phyloP scores from a whole-genome alignment of 495 filamentous ascomycete genomes.

The Xylaria palmicola region DNA sequence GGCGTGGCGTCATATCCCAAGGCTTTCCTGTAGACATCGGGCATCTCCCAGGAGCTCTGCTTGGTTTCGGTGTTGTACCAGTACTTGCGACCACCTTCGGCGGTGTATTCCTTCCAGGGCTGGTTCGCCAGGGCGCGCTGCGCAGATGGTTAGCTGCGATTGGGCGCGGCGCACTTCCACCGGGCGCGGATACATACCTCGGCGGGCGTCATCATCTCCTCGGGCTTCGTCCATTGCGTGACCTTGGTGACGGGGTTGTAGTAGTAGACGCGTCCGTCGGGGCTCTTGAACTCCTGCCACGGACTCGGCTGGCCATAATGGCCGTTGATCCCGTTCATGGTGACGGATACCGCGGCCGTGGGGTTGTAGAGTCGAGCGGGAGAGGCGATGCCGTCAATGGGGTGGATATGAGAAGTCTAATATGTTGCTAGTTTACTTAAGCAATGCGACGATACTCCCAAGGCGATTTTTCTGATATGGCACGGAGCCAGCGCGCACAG shows the following conservation, averaged over 20 bases:
- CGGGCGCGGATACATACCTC: slow-evolving; percentile 60
- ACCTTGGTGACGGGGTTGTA: slow-evolving; percentile 83
- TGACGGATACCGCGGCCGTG: slow-evolving; percentile 13
- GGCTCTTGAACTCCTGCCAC: slow-evolving; percentile 83
- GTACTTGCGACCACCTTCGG: slow-evolving; percentile 83
- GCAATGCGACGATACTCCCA: too few relatives aligned
- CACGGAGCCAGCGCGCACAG: too few relatives aligned
- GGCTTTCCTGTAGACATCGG: slow-evolving; percentile 75
- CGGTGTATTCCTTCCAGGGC: slow-evolving; percentile 91
- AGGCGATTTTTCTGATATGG: too few relatives aligned
- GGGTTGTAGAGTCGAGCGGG: not conserved
- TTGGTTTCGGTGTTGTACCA: slow-evolving; percentile 92
- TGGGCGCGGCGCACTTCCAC: not conserved
- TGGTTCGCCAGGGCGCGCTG: slow-evolving; percentile 79
- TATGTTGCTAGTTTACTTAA: too few relatives aligned
- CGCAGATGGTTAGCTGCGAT: slow-evolving; percentile 5
- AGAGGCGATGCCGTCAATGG: not conserved
- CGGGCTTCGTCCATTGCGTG: slow-evolving; percentile 92
- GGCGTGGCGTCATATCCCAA: slow-evolving; percentile 50
- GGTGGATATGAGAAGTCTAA: not conserved
- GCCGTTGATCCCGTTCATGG: slow-evolving; percentile 63
- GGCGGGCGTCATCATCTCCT: slow-evolving; percentile 80
- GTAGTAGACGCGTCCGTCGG: slow-evolving; percentile 89
- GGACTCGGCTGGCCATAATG: slow-evolving; percentile 52
- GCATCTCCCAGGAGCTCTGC: slow-evolving; percentile 93